phyloP scores from a whole-genome alignment of 208 protist species.

The Leishmania turanica region DNA sequence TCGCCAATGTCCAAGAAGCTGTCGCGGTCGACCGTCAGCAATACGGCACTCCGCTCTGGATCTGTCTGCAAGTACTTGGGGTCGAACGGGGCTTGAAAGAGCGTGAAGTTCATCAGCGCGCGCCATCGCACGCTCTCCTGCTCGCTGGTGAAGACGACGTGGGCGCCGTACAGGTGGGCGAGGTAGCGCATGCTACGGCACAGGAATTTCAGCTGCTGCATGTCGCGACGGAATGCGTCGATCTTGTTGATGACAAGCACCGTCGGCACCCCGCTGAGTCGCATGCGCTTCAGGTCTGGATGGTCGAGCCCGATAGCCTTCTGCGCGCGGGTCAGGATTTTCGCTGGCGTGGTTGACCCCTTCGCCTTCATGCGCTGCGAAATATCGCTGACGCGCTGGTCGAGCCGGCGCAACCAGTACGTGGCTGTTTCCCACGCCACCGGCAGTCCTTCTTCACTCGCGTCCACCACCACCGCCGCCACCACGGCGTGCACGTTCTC shows the following conservation, averaged over 20 bases:
- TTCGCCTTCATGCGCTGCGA: constrained; percentile 79
- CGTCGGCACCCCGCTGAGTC: constrained; percentile 80
- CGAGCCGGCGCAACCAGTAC: constrained; percentile 78
- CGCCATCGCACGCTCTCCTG: constrained; percentile 66
- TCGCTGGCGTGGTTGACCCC: constrained; percentile 76
- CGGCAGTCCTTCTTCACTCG: constrained; percentile 36
- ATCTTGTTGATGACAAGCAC: constrained; percentile 89
- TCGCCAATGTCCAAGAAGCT: constrained; percentile 87
- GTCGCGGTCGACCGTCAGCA: constrained; percentile 78
- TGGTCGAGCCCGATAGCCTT: constrained; percentile 67
- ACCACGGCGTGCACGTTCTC: constrained; percentile 86
- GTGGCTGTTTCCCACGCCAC: constrained; percentile 73
- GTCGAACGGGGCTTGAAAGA: constrained; percentile 85
- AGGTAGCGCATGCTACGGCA: constrained; percentile 76
- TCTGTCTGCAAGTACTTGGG: constrained; percentile 72
- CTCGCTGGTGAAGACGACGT: constrained; percentile 76
- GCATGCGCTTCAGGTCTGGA: constrained; percentile 77
- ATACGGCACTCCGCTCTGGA: constrained; percentile 55
- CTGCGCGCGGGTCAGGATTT: constrained; percentile 67
- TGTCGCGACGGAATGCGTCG: constrained; percentile 72
- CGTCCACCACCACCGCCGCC: constrained; percentile 83
- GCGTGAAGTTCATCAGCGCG: constrained; percentile 63
- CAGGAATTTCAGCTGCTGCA: constrained; percentile 59
- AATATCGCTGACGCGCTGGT: constrained; percentile 72
- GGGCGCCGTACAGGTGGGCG: constrained; percentile 80